Base-by-base conservation (phyloP, 2,329 filamentous ascomycete species). In the Xylaria sp. region DNA sequence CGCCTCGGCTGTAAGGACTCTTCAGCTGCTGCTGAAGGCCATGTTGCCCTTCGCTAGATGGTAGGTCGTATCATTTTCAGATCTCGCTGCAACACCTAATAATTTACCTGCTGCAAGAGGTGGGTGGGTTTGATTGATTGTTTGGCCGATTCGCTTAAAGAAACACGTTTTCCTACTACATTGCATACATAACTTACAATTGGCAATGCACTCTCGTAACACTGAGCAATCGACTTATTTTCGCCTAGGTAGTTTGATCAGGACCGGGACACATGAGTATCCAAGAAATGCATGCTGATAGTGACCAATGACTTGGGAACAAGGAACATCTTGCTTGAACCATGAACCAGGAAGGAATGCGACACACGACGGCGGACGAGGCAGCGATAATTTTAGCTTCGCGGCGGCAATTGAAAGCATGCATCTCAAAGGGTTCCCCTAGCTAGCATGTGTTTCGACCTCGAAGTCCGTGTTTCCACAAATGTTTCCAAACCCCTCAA, bases 401-500 rank as follows among this genome's bases (percentile, higher is more conserved):
- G 57, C 53, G 40, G 61, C 49, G 44, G 28, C 54, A 56, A 63
- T 63, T 63, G 46, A 54, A 42, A 46, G 54, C 58, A 49, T 57
- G 61, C 46, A 38, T 33, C 62, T 53, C 53, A 26, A 17, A 38
- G 20, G 36, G 26, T 54, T n/a, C 60, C 17, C 57, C 49, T 59
- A 59, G 48, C 64, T 33, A 65, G 31, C 44, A 53, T 46, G 58
- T 53, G 63, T 66, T 62, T 62, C 53, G 46, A 46, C 53, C 26
- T 64, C 11, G 33, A 46, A 53, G 56, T 66, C 49, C 64, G 63
- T 58, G 68, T 68, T 71, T 71, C 64, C 63, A 57, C 58, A 63
- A 66, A 67, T 64, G 72, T 74, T 73, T 74, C 70, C 66, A 42
- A 65, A 66, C 59, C 67, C 65, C 42, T 69, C 66, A 42, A 65